Conservation (phyloP, 2,329 filamentous ascomycete genomes). For the Fusarium sp. region DNA sequence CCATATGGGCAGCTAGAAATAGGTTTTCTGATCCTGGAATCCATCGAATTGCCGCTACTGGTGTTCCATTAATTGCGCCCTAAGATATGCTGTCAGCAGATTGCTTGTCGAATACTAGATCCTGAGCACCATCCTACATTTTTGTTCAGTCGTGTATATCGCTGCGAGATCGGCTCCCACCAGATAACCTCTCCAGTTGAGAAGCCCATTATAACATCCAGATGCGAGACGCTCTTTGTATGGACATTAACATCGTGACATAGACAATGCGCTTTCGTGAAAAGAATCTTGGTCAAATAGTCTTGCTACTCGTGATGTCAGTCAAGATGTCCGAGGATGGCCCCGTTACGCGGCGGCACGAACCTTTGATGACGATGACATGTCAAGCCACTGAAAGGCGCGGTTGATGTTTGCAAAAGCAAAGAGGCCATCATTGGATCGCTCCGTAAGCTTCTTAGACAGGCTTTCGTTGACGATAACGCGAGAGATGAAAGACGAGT, state of each 20-base stretch:
- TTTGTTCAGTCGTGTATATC: conserved; percentile 95
- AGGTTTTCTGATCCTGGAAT: conserved; percentile 92
- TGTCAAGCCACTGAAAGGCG: conserved; percentile 94
- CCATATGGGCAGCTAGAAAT: conserved; percentile 91
- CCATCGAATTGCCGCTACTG: conserved; percentile 90
- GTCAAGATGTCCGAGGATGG: neutral
- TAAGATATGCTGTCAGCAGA: conserved; percentile 46
- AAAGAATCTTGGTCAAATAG: conserved; percentile 93
- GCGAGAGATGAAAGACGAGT: conserved; percentile 97
- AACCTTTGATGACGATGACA: conserved; percentile 78
- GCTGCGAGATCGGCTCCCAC: conserved; percentile 97
- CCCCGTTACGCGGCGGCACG: neutral
- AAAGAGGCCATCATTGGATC: conserved; percentile 80
- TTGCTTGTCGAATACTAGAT: neutral
- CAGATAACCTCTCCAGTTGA: conserved; percentile 97
- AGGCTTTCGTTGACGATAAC: conserved; percentile 90
- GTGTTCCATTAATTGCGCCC: conserved; percentile 87
- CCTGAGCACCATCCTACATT: conserved; percentile 66
- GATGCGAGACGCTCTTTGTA: conserved; percentile 81
- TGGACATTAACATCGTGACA: conserved; percentile 91
- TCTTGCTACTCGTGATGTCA: conserved; percentile 70
- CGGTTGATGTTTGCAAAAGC: conserved; percentile 96
- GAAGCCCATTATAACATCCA: conserved; percentile 95
- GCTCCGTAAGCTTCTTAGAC: conserved; percentile 81
- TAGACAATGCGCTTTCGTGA: conserved; percentile 94